Conservation (phyloP, 1,139 yeast genomes). For the Candida neerlandica region DNA sequence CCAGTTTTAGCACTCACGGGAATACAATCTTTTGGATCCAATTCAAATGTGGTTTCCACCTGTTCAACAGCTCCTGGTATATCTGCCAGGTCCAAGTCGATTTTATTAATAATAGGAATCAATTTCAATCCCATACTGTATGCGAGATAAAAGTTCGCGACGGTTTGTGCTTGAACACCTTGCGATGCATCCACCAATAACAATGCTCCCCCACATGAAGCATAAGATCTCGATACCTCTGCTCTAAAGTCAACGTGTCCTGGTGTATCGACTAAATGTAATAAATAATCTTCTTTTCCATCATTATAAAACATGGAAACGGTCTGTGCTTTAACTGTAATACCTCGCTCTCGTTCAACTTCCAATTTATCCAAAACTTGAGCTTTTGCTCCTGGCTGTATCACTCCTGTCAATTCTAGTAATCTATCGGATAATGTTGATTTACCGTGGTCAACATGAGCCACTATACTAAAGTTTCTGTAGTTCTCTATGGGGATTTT, state of each 20-base stretch:
- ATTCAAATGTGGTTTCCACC: constrained; percentile 79
- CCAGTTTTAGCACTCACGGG: constrained; percentile 95
- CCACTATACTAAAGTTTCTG: constrained; percentile 91
- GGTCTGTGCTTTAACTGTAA: constrained; percentile 95
- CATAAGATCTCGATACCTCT: constrained; percentile 91
- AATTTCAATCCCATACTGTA: constrained; percentile 80
- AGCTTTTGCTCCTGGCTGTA: constrained; percentile 73
- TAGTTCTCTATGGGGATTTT: constrained; percentile 80
- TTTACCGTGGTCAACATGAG: constrained; percentile 97
- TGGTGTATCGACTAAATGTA: constrained; percentile 95
- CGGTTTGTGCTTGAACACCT: constrained; percentile 97
- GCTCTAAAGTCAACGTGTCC: constrained; percentile 97
- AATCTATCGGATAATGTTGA: constrained; percentile 88
- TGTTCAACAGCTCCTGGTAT: constrained; percentile 80
- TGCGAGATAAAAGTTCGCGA: constrained; percentile 91
- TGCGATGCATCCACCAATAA: constrained; percentile 91
- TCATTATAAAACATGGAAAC: constrained; percentile 87
- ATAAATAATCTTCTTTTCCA: constrained; percentile 69
- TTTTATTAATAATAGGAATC: constrained; percentile 89
- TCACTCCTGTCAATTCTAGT: constrained; percentile 86
- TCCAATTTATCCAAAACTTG: constrained; percentile 90
- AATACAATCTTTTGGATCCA: constrained; percentile 72
- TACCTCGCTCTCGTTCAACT: constrained; percentile 94
- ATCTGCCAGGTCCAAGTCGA: constrained; percentile 88
- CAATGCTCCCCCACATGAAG: constrained; percentile 95